These are phyloP conservation scores for Paxillus involutus DNA, from an alignment of 768 basidiomycete genomes.

Conservation along the genomic window DNA sequence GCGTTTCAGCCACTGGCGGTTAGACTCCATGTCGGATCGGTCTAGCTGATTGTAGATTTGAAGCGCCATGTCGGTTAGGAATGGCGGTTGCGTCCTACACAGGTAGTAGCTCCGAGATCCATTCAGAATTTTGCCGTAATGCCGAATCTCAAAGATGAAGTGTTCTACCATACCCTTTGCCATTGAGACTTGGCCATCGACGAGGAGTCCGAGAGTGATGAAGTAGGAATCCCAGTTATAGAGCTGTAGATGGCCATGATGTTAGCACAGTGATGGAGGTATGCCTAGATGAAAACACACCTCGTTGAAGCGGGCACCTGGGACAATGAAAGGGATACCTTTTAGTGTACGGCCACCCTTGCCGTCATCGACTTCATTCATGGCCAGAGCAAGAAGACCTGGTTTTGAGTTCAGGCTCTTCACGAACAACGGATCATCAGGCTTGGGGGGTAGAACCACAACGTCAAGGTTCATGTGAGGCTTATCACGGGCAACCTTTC, in stretches of 20 bases:
- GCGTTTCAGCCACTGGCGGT: constrained; percentile 89
- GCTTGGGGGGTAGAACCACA: constrained; percentile 81
- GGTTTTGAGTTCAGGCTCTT: constrained; percentile 94
- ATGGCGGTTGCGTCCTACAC: constrained; percentile 94
- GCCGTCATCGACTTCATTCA: constrained; percentile 86
- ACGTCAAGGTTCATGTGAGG: constrained; percentile 95
- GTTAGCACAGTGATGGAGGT: constrained; percentile 6
- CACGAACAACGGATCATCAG: constrained; percentile 86
- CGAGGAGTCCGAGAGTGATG: constrained; percentile 88
- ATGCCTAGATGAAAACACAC: constrained; percentile 40
- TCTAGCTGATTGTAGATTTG: constrained; percentile 98
- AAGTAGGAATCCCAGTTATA: constrained; percentile 98
- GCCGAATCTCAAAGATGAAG: constrained; percentile 98
- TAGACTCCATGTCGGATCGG: constrained; percentile 69
- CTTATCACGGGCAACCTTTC: constrained; percentile 85
- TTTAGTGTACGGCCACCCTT: constrained; percentile 80
- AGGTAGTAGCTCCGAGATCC: constrained; percentile 96
- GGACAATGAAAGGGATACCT: constrained; percentile 96
- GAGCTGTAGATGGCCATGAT: constrained; percentile 46
- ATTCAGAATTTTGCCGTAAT: constrained; percentile 96
- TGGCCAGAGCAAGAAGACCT: constrained; percentile 91
- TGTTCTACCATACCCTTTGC: constrained; percentile 99
- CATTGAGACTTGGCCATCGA: constrained; percentile 92
- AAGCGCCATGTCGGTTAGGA: constrained; percentile 97
- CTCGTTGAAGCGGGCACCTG: constrained; percentile 93